phyloP scores from a whole-genome alignment of 352 stramenopile genomes.

The Stramenopiles sp. region DNA sequence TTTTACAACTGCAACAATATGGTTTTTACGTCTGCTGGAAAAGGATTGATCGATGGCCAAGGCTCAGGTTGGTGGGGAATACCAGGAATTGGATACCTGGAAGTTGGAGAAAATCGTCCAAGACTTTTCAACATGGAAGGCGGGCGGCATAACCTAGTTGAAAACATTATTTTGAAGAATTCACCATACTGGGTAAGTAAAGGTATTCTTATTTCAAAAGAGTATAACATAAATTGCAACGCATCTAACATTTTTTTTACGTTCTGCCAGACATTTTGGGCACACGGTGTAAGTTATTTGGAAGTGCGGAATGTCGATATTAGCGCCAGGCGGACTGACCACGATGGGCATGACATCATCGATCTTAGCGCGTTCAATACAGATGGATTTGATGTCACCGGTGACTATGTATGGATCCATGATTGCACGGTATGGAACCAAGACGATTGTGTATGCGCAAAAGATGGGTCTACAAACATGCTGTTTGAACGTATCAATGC shows the following conservation, averaged over 20 bases:
- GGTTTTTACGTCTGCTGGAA: slow-evolving; percentile 19
- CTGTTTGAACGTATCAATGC: slow-evolving; percentile 32
- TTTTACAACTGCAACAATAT: slow-evolving; percentile 24
- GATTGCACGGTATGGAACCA: slow-evolving; percentile 33
- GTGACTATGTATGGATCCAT: slow-evolving; percentile 30
- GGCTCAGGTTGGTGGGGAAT: slow-evolving; percentile 30
- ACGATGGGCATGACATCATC: slow-evolving; percentile 24
- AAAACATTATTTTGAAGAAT: slow-evolving; percentile 30
- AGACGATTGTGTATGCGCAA: slow-evolving; percentile 33
- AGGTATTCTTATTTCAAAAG: too few relatives aligned
- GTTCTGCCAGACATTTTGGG: slow-evolving; percentile 27
- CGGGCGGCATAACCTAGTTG: slow-evolving; percentile 25
- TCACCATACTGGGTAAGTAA: slow-evolving; percentile 31
- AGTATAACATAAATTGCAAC: too few relatives aligned
- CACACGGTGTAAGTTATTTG: slow-evolving; percentile 21
- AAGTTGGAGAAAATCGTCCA: slow-evolving; percentile 26
- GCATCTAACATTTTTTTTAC: too few relatives aligned
- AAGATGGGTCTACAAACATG: slow-evolving; percentile 32
- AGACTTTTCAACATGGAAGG: slow-evolving; percentile 22
- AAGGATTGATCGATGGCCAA: slow-evolving; percentile 26
- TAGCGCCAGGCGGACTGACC: slow-evolving; percentile 20
- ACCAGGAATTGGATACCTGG: slow-evolving; percentile 29
- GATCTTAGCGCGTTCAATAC: slow-evolving; percentile 36
- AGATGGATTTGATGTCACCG: slow-evolving; percentile 34
- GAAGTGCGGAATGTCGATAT: slow-evolving; percentile 26